Conservation (phyloP, 306 rosid genomes). For the Crotalaria pallida region DNA sequence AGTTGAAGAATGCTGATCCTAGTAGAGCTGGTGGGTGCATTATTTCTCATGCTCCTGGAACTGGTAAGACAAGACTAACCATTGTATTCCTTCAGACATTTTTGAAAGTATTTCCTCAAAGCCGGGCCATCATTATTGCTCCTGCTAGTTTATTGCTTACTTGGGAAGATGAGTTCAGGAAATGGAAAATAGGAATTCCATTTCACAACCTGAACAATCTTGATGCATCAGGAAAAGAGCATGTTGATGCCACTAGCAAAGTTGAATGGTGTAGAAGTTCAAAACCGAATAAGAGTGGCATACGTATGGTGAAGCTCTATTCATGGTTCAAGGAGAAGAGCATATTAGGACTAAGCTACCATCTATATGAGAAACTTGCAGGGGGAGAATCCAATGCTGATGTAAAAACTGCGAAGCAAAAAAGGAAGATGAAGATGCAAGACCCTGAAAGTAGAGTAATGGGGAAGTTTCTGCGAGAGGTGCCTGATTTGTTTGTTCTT, state of each 20-base stretch:
- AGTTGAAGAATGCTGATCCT: conserved; percentile 13
- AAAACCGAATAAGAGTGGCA: not conserved
- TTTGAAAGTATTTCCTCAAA: conserved; percentile 22
- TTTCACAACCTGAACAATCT: conserved; percentile 30
- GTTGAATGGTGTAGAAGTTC: not conserved
- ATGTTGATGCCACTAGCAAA: not conserved
- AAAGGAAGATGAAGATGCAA: not conserved
- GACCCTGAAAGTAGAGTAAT: not conserved
- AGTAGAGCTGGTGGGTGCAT: conserved; percentile 29
- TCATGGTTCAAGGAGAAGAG: conserved; percentile 30
- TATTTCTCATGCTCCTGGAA: conserved; percentile 43
- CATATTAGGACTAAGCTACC: conserved; percentile 34
- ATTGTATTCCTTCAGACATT: conserved; percentile 32
- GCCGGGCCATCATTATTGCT: conserved; percentile 33
- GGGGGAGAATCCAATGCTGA: not conserved
- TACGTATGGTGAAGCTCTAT: conserved; percentile 21
- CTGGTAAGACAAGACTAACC: conserved; percentile 32
- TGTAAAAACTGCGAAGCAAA: not conserved
- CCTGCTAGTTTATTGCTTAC: conserved; percentile 30
- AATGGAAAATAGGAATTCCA: conserved; percentile 28
- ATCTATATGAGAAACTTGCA: conserved; percentile 22
- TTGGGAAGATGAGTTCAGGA: conserved; percentile 40
- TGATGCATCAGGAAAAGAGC: conserved; percentile 28
- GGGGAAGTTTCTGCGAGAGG: conserved; percentile 20
- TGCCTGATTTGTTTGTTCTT: conserved; percentile 34